Conservation (phyloP, 106 monocot genomes). For the Acorus calamus region DNA sequence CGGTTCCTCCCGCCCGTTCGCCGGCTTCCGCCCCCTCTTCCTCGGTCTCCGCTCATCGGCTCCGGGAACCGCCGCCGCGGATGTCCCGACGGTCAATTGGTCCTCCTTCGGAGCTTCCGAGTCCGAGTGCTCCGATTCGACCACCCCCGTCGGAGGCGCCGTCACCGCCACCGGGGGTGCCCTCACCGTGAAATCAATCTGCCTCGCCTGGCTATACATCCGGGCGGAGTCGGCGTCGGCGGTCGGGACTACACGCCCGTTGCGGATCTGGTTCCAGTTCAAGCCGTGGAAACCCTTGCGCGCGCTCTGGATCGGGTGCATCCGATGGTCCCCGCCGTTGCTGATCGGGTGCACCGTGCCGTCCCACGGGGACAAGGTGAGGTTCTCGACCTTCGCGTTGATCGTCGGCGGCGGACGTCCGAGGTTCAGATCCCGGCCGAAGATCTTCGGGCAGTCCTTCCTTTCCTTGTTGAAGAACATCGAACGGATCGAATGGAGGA, state of each 20-base stretch:
- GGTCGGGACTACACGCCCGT: not conserved
- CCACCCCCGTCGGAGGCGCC: slow-evolving; percentile 7
- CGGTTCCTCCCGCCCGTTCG: slow-evolving; percentile 50
- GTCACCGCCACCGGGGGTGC: slow-evolving; percentile 14
- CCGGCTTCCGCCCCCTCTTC: slow-evolving; percentile 52
- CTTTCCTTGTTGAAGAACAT: slow-evolving; percentile 15
- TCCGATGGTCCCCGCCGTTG: slow-evolving; percentile 2
- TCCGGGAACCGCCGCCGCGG: too few species aligned
- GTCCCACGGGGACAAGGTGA: slow-evolving; percentile 10
- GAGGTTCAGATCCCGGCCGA: slow-evolving; percentile 47
- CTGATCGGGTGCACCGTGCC: not conserved
- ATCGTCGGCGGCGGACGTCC: not conserved
- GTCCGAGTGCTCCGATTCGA: slow-evolving; percentile 27
- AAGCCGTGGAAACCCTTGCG: slow-evolving; percentile 10
- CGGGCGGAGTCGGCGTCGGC: slow-evolving; percentile 1
- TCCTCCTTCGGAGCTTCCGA: slow-evolving; percentile 27
- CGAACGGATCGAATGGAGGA: slow-evolving; percentile 25
- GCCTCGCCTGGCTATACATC: slow-evolving; percentile 13
- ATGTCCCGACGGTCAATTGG: not conserved
- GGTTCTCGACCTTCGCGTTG: not conserved
- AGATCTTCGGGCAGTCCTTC: slow-evolving; percentile 26
- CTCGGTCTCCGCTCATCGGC: slow-evolving; percentile 30
- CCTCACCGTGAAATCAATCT: slow-evolving; percentile 42
- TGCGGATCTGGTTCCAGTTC: slow-evolving; percentile 26
- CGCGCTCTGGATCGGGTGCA: slow-evolving; percentile 5